Evolutionary conservation across 176 grass and related monocot species (phyloP).

Genomic region (Triticum timopheevii): DNA sequence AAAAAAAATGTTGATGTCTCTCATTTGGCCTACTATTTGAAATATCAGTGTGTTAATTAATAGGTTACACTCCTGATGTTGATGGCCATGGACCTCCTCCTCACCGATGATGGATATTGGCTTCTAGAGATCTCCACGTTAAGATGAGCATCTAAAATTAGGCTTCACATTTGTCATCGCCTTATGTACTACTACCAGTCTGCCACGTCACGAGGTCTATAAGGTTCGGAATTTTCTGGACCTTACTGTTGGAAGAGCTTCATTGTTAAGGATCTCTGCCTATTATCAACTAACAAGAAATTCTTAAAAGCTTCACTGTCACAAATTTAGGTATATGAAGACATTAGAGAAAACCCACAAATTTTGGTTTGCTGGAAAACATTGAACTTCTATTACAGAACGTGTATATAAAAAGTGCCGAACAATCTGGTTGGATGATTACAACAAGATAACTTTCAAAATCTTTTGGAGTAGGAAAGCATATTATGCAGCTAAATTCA

Average conservation of each 20-base stretch:
- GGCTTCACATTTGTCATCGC: neutral
- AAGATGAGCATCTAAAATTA: too few species aligned
- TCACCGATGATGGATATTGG: too few species aligned
- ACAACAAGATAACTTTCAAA: neutral
- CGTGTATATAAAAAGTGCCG: neutral
- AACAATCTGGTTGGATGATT: neutral
- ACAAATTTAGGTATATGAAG: neutral
- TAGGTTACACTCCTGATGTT: neutral
- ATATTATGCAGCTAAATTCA: neutral
- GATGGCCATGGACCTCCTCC: too few species aligned
- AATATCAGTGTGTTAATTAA: conserved; percentile 10
- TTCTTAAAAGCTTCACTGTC: neutral
- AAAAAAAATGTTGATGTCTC: neutral
- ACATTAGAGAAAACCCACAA: neutral
- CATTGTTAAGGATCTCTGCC: neutral
- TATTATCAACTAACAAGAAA: too few species aligned
- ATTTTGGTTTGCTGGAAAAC: neutral
- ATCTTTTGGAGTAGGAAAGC: neutral
- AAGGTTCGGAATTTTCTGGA: neutral
- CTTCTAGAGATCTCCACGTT: too few species aligned
- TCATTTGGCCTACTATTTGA: neutral
- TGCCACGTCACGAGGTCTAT: neutral
- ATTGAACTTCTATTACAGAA: neutral
- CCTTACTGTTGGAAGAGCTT: neutral
- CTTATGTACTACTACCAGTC: neutral